Evolutionary conservation across 139 green algal species (phyloP).

Genomic region (Edaphochlamys debaryana): DNA sequence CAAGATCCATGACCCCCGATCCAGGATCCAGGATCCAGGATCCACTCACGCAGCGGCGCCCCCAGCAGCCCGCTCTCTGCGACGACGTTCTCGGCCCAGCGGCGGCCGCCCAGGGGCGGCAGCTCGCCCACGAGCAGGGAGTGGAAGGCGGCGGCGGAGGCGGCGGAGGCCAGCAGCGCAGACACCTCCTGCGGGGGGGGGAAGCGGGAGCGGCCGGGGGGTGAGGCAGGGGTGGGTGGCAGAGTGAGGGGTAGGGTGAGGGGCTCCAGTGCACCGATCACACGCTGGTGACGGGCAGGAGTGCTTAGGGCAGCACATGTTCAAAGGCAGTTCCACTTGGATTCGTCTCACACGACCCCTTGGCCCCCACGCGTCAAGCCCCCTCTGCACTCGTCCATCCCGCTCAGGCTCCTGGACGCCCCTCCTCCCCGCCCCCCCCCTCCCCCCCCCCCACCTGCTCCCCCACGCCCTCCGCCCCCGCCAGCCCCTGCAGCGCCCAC

Average conservation of each 20-base stretch:
- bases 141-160: constrained; percentile 63
- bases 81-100: not conserved
- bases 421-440: not conserved
- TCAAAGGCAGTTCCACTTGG: no score
- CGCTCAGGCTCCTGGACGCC: no score
- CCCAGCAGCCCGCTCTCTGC: constrained; percentile 29
- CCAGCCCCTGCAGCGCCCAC: constrained; percentile 64
- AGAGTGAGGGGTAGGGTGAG: no score
- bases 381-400: no score
- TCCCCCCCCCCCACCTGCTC: constrained; percentile 7
- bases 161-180: constrained; percentile 52
- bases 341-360: no score
- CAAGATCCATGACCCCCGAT: no score
- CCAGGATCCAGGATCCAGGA: no score
- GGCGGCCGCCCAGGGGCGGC: constrained; percentile 3
- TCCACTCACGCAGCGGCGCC: not conserved
- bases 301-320: no score
- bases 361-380: no score
- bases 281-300: no score
- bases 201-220: not conserved
- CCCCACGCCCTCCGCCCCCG: constrained; percentile 15
- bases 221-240: not conserved
- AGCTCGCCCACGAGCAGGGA: constrained; percentile 68
- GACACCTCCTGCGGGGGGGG: not conserved
- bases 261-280: no score